A percentile compares a stretch with the other conserved stretches of the same genome.
phyloP scores from a whole-genome alignment of 768 basidiomycete genomes.

The Naganishia randhawae region DNA sequence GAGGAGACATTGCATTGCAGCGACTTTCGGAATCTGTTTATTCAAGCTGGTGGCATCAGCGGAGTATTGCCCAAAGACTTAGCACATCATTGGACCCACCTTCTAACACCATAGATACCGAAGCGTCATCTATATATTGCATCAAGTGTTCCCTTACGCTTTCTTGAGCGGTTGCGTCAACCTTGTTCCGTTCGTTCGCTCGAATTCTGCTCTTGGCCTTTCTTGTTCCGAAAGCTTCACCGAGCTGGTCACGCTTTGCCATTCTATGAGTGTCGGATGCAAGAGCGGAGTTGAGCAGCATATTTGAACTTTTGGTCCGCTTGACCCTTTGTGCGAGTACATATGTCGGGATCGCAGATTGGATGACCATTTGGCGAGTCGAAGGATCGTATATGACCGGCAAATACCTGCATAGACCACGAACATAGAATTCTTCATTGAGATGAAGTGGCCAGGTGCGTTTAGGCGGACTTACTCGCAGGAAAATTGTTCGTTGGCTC shows the following conservation, averaged over 20 bases:
- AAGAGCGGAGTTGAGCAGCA: not conserved
- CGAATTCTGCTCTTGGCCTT: conserved; percentile 83
- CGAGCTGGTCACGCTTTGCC: conserved; percentile 70
- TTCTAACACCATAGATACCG: conserved; percentile 63
- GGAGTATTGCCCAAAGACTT: not conserved
- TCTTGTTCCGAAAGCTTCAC: conserved; percentile 90
- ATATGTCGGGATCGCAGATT: conserved; percentile 62
- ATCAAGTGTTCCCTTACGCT: conserved; percentile 75
- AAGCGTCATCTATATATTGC: conserved; percentile 72
- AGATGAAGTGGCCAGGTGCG: not conserved
- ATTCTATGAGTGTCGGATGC: conserved; percentile 34
- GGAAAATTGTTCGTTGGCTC: conserved; percentile 56
- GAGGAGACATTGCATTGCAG: conserved; percentile 54
- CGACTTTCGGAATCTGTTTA: not conserved
- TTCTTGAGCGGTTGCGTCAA: conserved; percentile 84
- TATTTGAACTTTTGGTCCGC: conserved; percentile 59
- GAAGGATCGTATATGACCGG: conserved; percentile 75
- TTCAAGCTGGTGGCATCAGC: not conserved
- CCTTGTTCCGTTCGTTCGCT: conserved; percentile 79
- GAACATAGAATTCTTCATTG: not conserved
- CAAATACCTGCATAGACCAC: conserved; percentile 59
- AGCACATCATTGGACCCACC: conserved; percentile 55
- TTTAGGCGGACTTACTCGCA: conserved; percentile 61
- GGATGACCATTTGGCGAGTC: conserved; percentile 62
- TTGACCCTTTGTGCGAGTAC: conserved; percentile 76